Evolutionary conservation across 225 moss, liverwort and hornwort genomes (phyloP).

Genomic region (Straminergon stramineum): DNA sequence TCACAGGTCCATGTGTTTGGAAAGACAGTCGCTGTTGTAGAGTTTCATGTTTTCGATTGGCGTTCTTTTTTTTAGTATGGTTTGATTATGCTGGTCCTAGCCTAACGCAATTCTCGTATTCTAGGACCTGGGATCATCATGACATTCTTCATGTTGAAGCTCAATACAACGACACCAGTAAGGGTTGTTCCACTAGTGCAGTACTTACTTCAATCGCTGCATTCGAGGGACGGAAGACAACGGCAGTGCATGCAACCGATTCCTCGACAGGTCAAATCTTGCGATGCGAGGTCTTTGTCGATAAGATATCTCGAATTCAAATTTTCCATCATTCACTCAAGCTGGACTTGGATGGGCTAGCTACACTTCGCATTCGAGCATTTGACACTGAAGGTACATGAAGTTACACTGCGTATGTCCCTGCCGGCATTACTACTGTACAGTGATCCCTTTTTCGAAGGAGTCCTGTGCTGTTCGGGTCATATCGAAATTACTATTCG

Average conservation of each 20-base stretch:
- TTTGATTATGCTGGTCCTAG: neutral
- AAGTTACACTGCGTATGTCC: neutral
- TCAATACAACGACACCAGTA: conserved; percentile 69
- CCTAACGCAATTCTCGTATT: neutral
- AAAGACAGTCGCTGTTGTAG: neutral
- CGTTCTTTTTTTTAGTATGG: neutral
- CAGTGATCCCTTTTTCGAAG: neutral
- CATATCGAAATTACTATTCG: neutral
- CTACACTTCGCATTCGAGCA: conserved; percentile 85
- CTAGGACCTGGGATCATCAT: conserved; percentile 92
- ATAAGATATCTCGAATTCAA: conserved; percentile 85
- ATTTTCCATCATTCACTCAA: conserved; percentile 97
- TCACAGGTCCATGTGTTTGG: neutral
- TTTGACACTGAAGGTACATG: conserved; percentile 82
- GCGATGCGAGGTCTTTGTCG: conserved; percentile 91
- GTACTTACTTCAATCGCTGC: conserved; percentile 71
- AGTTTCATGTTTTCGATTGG: neutral
- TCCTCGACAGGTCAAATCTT: conserved; percentile 68
- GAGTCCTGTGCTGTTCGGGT: neutral
- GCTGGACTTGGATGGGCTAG: conserved; percentile 88
- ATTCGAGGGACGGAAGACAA: conserved; percentile 65
- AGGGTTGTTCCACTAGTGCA: conserved; percentile 80
- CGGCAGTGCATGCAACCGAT: conserved; percentile 88
- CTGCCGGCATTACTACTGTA: neutral
- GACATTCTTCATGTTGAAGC: conserved; percentile 81